Evolutionary conservation across 345 rosid species (phyloP), one percentile per base, ranked within the genome.

Genomic region (Citrus unshiu): DNA sequence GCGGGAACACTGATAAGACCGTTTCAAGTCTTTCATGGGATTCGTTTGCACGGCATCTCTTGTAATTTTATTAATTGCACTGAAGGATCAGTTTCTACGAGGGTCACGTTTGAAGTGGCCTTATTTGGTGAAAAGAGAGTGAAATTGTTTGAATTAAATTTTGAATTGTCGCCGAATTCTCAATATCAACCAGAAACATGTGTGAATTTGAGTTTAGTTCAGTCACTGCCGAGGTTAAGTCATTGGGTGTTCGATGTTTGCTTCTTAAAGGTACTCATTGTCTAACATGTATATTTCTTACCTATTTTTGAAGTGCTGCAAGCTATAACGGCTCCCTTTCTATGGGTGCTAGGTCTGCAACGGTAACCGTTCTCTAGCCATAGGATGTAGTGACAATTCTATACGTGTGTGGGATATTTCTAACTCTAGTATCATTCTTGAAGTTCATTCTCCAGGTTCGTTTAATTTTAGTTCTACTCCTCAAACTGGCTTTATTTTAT

Each of bases 321-420:
- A 61, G 40, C 10, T 27, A 0, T 64, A 5, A 64, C 18, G 29
- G 72, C 25, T 25, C 25, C 14, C 32, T 58, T 56, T 35, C 61
- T 32, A 5, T 68, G 79, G 81, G 73, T 79, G 27, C 69, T 60
- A 89, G 92, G 85, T 74, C 68, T 68, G 25, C 57, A 82, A 83
- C 72, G 87, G 65, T 51, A 65, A 86, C 37, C 80, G 75, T 73
- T 84, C 84, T 83, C 80, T 96, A 79, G 99, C 93, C 46, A 81
- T 96, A 62, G 97, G 99, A 39, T 90, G 97, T 61, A 90, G 97
- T 76, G 91, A 94, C 84, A 96, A 96, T 81, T 93, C 95, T 68
- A 65, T 96, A 37, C 81, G 64, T 77, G 37, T 94, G 49, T 94
- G 97, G 99, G 85, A 93, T 81, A 70, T 87, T 19, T 77, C 83